Evolutionary conservation across 139 green algal species (phyloP), one percentile per base, ranked within the genome.

Genomic region (Raphidocelis subcapitata): DNA sequence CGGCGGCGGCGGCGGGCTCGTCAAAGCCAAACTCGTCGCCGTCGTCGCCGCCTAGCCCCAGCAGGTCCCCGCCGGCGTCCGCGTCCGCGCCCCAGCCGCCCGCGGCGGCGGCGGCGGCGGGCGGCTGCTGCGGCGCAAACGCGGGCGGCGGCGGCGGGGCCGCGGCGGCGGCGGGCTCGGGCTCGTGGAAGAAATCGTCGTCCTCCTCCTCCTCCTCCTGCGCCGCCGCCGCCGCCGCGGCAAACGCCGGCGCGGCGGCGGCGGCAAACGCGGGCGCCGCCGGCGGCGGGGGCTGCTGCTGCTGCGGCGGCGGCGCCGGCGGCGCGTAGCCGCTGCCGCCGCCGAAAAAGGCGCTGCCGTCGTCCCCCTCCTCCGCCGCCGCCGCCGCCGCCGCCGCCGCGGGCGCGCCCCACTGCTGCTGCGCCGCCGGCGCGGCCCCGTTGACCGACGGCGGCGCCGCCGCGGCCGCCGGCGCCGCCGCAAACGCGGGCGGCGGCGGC

Each of bases 1-100:
- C 37, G 33, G 35, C 66, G 20, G 24, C 76, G 54, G 3, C 69
- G 46, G 33, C 76, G 26, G 55, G 14, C 16, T 62, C 70, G 52
- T 78, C 60, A 16, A 67, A 44, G 10, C 60, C 60, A 67, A 67
- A 67, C 29, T 67, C 72, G 37, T 78, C 72, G 15, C 72, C 72
- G 12, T 67, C 72, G 37, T 78, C 72, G 15, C 72, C 72, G 12
- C 41, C 41, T 55, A 77, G 62, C 36, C 63, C 57, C 56, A 67
- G 61, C 24, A 60, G 32, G 2, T 78, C 63, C 0, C 35, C 66
- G 23, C 41, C 37, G 21, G 65, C 31, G 52, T 55, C 49, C 24
- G 23, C 52, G 20, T 49, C 57, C 28, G 62, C 52, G 14, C 49
- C 33, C 35, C 61, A 62, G 20, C 44, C 36, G 1, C 31, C 31